These are phyloP conservation scores for Coniochaeta hoffmannii DNA, from an alignment of 2,329 filamentous ascomycete genomes.

Conservation along the genomic window DNA sequence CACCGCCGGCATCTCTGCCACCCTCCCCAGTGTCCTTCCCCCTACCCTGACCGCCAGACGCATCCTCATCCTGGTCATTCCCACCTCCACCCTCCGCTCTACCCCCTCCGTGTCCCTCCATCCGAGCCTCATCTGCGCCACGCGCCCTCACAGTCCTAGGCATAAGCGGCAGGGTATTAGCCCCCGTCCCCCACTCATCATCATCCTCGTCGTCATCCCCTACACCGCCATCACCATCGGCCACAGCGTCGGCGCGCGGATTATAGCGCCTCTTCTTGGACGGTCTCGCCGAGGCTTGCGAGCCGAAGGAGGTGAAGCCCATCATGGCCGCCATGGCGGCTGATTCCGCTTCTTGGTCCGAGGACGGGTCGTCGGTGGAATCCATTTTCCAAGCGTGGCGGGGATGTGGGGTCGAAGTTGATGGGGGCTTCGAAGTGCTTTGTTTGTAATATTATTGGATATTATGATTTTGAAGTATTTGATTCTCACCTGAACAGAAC, in stretches of 20 bases:
- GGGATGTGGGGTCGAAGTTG: too few species aligned
- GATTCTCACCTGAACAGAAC: too few species aligned
- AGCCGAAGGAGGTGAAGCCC: conserved; percentile 68
- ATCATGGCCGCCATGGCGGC: conserved; percentile 58
- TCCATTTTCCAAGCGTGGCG: too few species aligned
- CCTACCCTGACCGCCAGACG: too few species aligned
- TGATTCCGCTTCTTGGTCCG: background rate
- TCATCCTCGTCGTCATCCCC: conserved; percentile 18
- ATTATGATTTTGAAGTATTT: too few species aligned
- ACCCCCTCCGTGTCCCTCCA: background rate
- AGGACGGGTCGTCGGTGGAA: background rate
- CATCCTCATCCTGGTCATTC: background rate
- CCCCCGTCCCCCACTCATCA: conserved; percentile 16
- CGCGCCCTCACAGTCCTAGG: background rate
- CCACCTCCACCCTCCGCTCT: background rate
- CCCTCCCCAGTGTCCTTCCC: background rate
- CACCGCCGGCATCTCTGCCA: background rate
- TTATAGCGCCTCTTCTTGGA: conserved; percentile 64
- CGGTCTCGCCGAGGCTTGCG: conserved; percentile 36
- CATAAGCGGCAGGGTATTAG: conserved; percentile 19
- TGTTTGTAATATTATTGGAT: too few species aligned
- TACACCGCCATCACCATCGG: conserved; percentile 22
- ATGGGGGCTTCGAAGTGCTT: too few species aligned
- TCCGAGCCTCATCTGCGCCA: background rate
- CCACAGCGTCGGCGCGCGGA: conserved; percentile 42